Base-by-base conservation (phyloP, 768 basidiomycete genomes). In the Tricholoma saponaceum region DNA sequence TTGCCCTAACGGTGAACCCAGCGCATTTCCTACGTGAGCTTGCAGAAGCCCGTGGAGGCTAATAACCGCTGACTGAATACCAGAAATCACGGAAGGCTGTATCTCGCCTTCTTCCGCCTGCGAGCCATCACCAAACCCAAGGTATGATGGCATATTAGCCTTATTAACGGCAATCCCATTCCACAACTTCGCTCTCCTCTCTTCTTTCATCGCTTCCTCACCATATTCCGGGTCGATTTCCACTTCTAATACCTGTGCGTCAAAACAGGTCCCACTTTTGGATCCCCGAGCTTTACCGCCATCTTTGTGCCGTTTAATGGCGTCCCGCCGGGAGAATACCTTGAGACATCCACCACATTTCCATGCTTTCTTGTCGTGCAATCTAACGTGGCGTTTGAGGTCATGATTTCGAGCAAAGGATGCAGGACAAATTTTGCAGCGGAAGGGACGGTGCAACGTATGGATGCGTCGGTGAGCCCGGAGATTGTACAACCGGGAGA, bases 361-460 rank as follows among this genome's bases (percentile, higher is more conserved):
- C 82, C 82, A 92, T 23, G 85, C 87, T 60, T 81, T 87, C 62
- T 79, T 83, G 58, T 86, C 87, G 67, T 92, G 90, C 37, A 87
- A 72, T 63, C 83, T 83, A 51, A 81, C 66, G 68, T 92, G 90
- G n/a, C 90, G 82, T 71, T 89, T 90, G 49, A 90, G 76, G 67
- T 91, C 90, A 61, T 91, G 89, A 60, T 87, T 89, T 50, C 90
- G 81, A 3, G 85, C 83, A 69, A 92, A 92, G 14, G 87, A 86
- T 4, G 87, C 87, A 5, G 89, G 84, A 58, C 90, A 92, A 3
- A 72, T 67, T 1, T 66, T 71, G 62, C 90, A 90, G 14, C 81
- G 79, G 69, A 79, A 87, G 0, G 89, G 87, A 8, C 88, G 82
- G 61, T 86, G 82, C 0, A 75, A 67, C 3, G 86, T 76, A 63